Conservation (phyloP, 495 filamentous ascomycete genomes). For the Penicillium paradoxum region DNA sequence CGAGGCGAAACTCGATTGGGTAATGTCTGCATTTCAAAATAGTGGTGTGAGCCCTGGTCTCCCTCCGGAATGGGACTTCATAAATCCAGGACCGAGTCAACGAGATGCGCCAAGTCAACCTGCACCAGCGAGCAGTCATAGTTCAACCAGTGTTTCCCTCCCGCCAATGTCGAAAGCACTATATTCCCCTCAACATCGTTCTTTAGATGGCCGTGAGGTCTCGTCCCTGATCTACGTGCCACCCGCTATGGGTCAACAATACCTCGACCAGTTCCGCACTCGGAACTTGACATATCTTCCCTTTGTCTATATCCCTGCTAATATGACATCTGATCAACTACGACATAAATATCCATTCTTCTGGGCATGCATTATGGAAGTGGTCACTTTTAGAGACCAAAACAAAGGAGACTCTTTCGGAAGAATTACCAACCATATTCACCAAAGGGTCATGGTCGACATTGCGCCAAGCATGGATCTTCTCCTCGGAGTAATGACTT, state of each 20-base stretch:
- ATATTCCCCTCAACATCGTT: background rate
- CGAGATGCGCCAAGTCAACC: background rate
- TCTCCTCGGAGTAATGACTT: slow-evolving; percentile 49
- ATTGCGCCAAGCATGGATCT: slow-evolving; percentile 50
- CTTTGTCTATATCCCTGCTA: slow-evolving; percentile 40
- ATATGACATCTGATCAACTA: slow-evolving; percentile 43
- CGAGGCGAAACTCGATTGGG: slow-evolving; percentile 49
- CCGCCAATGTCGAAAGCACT: slow-evolving; percentile 8
- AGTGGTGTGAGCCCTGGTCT: slow-evolving; percentile 11
- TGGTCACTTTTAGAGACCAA: slow-evolving; percentile 26
- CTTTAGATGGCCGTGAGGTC: slow-evolving; percentile 5
- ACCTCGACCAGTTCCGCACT: slow-evolving; percentile 35
- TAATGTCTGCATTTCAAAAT: slow-evolving; percentile 41
- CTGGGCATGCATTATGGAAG: slow-evolving; percentile 52
- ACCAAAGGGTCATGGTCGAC: slow-evolving; percentile 46
- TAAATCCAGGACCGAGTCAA: slow-evolving; percentile 6
- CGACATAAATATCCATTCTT: slow-evolving; percentile 45
- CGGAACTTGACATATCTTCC: slow-evolving; percentile 40
- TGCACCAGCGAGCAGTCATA: background rate
- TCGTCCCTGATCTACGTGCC: slow-evolving; percentile 17
- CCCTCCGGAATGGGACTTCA: slow-evolving; percentile 12
- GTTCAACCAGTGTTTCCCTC: slow-evolving; percentile 11
- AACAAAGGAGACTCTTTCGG: slow-evolving; percentile 33
- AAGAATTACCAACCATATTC: slow-evolving; percentile 38
- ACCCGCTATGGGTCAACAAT: slow-evolving; percentile 34